Evolutionary conservation across 176 grass and related monocot genomes (phyloP).

Genomic region (Oryza coarctata): DNA sequence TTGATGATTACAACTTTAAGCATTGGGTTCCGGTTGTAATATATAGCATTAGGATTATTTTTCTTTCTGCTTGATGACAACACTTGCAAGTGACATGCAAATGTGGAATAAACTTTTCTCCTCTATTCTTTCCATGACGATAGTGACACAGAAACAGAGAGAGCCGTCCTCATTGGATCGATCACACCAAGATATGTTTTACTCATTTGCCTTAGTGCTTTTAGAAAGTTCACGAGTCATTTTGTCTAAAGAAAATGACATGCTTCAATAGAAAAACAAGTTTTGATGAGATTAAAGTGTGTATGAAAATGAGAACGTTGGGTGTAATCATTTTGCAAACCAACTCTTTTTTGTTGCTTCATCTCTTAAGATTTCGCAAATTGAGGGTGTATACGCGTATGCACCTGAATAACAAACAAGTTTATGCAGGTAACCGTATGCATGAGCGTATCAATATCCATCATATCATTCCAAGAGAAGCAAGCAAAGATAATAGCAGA

Average conservation of each 20-base stretch:
- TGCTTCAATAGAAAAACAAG: background rate
- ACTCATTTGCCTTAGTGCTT: constrained; percentile 4
- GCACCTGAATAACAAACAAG: background rate
- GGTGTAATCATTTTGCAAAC: background rate
- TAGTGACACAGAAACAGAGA: constrained; percentile 42
- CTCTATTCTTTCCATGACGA: constrained; percentile 49
- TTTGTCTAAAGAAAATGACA: background rate
- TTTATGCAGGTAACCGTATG: background rate
- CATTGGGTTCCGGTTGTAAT: constrained; percentile 32
- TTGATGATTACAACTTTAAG: constrained; percentile 29
- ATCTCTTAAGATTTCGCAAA: background rate
- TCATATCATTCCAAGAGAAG: background rate
- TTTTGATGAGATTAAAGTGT: background rate
- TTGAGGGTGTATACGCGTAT: background rate
- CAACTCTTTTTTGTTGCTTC: background rate
- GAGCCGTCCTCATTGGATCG: constrained; percentile 47
- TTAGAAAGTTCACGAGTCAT: constrained; percentile 7
- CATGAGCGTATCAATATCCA: background rate
- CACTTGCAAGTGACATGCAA: constrained; percentile 37
- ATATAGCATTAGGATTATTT: background rate
- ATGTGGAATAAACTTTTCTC: constrained; percentile 14
- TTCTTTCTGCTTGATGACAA: background rate
- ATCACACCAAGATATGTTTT: constrained; percentile 33
- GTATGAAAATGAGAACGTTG: too few relatives aligned
- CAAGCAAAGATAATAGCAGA: constrained; percentile 1